Base-by-base conservation (phyloP, 148 eudicot genomes). In the Bassia scoparia region DNA sequence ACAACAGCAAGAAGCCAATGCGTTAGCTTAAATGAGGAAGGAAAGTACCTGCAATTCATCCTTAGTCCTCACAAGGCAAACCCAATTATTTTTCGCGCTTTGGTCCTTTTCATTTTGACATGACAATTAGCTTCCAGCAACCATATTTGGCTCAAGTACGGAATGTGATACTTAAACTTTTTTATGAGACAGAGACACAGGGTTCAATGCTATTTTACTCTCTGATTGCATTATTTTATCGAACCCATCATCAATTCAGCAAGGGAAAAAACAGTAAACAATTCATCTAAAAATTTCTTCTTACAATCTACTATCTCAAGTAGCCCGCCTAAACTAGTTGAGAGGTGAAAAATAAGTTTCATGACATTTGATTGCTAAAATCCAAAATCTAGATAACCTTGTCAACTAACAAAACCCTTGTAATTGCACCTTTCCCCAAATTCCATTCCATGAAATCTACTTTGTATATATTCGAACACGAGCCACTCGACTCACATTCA, bases 401-500 rank as follows among this genome's bases (percentile, higher is more conserved):
- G 17, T 56, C 24, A 53, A 53, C 62, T 33, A 31, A 14, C 43
- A 52, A 50, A 17, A 68, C 14, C 21, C 33, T 13, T 38, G 16
- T 6, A 20, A 21, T 35, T 31, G 18, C 64, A 71, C 50, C 48
- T 55, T 70, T 24, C 11, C 37, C 61, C 65, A 71, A 70, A 18
- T 7, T 35, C 7, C 59, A 58, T 11, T n/a, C 18, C 53, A 59
- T 12, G 2, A n/a, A 63, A 13, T 44, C 9, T 5, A 43, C 13
- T 1, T 41, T 41, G 9, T 0, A 41, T 7, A 41, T 24, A 66
- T 41, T 24, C 52, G 24, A 21, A 20, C 26, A 10, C 16, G 2
- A 62, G 14, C 21, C 14, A 2, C 52, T 23, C 34, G 14, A 64
- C 17, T 12, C 41, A 34, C 18, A 38, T 6, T 38, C 43, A 33